These are phyloP conservation scores for Claviceps arundinis DNA, from an alignment of 2,329 filamentous ascomycete genomes.

Conservation along the genomic window DNA sequence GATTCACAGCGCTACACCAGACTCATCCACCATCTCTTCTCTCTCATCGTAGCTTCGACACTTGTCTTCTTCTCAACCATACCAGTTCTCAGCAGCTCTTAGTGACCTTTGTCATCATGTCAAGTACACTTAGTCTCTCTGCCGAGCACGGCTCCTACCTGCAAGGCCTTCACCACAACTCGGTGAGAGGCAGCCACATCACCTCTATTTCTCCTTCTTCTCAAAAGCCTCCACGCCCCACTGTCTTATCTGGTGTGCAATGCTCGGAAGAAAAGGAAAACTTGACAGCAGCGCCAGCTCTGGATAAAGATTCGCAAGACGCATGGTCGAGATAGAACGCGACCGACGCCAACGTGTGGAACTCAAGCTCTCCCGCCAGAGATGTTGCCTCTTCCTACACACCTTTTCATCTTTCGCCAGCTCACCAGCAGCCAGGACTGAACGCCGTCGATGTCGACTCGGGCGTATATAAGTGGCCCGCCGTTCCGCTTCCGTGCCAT, in stretches of 20 bases:
- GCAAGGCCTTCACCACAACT: constrained; percentile 1
- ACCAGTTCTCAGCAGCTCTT: neutral
- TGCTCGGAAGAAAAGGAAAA: constrained; percentile 4
- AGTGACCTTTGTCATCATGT: constrained; percentile 1
- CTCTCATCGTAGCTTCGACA: neutral
- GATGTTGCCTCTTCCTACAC: neutral
- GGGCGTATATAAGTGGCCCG: neutral
- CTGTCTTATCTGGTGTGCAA: neutral
- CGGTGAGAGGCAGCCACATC: neutral
- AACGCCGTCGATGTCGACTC: neutral
- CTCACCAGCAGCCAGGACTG: neutral
- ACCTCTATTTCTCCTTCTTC: neutral
- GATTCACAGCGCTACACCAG: neutral
- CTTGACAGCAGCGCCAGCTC: neutral
- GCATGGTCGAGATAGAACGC: constrained; percentile 5
- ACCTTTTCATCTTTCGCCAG: neutral
- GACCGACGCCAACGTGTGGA: constrained; percentile 1
- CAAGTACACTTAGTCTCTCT: constrained; percentile 2
- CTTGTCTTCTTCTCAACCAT: neutral
- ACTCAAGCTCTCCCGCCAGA: neutral
- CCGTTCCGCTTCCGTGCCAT: neutral
- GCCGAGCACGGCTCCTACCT: neutral
- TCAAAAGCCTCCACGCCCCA: neutral
- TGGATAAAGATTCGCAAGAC: neutral
- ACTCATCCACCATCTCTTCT: neutral